Evolutionary conservation across 2,329 filamentous ascomycete genomes (phyloP).

Genomic region (Juglanconis oblonga): DNA sequence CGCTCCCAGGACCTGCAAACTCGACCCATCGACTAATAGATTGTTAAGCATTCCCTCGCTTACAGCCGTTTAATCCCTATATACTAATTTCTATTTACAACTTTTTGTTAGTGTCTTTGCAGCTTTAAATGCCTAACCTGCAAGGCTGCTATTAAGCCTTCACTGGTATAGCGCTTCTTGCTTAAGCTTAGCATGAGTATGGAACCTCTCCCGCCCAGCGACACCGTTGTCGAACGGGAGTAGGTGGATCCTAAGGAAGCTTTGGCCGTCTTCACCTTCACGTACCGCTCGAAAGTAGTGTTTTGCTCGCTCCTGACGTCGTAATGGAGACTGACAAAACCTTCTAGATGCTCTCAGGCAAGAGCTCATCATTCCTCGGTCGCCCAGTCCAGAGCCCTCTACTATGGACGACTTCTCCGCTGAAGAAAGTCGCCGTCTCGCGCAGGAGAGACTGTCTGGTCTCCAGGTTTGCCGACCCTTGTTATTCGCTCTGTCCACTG

Average conservation of each 20-base stretch:
- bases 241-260: conserved; percentile 14
- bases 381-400: conserved; percentile 19
- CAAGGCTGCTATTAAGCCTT: too few relatives aligned
- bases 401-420: conserved; percentile 21
- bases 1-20: too few relatives aligned
- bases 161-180: not conserved
- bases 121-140: too few relatives aligned
- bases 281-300: conserved; percentile 29
- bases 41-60: too few relatives aligned
- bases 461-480: conserved; percentile 21
- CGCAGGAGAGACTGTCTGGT: conserved; percentile 27
- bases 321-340: not conserved
- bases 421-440: conserved; percentile 27
- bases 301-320: too few relatives aligned
- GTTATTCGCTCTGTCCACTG: too few relatives aligned
- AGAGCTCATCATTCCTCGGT: conserved; percentile 29
- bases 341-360: conserved; percentile 28
- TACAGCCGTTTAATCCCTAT: too few relatives aligned
- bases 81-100: too few relatives aligned
- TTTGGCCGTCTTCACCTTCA: conserved; percentile 28
- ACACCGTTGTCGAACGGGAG: not conserved
- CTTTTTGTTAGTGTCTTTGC: too few relatives aligned
- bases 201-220: not conserved
- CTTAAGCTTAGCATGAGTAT: not conserved
- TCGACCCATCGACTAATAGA: too few relatives aligned